Conservation (phyloP, 1,284 basidiomycete species). For the Kalmanozyma brasiliensis region DNA sequence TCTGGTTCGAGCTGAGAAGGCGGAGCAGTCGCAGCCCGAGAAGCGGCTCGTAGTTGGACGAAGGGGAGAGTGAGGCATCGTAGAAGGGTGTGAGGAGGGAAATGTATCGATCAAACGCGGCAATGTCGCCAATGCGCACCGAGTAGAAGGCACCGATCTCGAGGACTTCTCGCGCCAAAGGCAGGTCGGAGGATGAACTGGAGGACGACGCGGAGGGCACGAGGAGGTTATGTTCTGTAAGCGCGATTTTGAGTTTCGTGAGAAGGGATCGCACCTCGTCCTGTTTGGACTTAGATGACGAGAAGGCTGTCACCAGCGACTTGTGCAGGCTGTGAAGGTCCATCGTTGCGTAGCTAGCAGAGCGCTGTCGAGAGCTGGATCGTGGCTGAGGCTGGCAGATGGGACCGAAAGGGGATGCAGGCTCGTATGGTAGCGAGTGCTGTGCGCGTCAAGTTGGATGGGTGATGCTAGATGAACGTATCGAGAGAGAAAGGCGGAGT, state of each 20-base stretch:
- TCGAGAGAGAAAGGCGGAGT: neutral
- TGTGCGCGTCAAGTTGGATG: neutral
- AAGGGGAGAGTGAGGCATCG: slow-evolving; percentile 77
- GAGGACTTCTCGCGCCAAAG: slow-evolving; percentile 82
- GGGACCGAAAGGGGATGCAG: neutral
- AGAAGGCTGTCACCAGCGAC: slow-evolving; percentile 31
- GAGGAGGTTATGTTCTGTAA: slow-evolving; percentile 81
- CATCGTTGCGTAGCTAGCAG: slow-evolving; percentile 7
- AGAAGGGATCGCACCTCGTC: slow-evolving; percentile 45
- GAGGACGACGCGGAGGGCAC: slow-evolving; percentile 70
- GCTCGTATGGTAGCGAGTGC: neutral
- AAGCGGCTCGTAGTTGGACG: slow-evolving; percentile 85
- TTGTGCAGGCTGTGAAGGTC: slow-evolving; percentile 29
- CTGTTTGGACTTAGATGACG: slow-evolving; percentile 17
- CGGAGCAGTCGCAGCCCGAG: slow-evolving; percentile 93
- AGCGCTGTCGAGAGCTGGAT: neutral
- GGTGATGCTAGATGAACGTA: neutral
- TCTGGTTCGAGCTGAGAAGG: slow-evolving; percentile 92
- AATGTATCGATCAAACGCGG: slow-evolving; percentile 94
- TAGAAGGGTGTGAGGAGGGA: slow-evolving; percentile 92
- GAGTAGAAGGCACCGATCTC: slow-evolving; percentile 96
- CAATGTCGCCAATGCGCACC: slow-evolving; percentile 85
- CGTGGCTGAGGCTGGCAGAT: neutral
- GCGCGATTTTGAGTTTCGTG: slow-evolving; percentile 74
- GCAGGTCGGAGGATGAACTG: slow-evolving; percentile 16